These are phyloP conservation scores for Scytalidium lignicola DNA, from an alignment of 2,329 filamentous ascomycete genomes.

Conservation along the genomic window DNA sequence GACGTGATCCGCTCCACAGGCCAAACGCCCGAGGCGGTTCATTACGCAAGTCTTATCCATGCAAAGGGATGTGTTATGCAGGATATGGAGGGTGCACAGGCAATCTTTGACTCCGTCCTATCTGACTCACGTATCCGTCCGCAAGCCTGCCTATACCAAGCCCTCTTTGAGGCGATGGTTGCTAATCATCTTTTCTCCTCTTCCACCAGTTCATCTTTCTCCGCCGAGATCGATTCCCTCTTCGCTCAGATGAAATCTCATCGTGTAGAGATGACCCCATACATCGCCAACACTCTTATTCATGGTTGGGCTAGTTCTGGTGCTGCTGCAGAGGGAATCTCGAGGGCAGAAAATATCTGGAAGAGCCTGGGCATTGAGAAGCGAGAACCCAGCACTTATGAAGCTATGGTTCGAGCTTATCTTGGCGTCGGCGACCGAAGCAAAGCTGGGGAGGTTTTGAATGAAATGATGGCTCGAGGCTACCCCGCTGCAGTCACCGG, in stretches of 20 bases:
- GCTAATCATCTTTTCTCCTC: constrained; percentile 80
- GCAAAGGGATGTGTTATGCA: constrained; percentile 92
- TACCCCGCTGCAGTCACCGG: constrained; percentile 89
- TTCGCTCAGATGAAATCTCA: constrained; percentile 70
- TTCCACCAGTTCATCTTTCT: constrained; percentile 45
- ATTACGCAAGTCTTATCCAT: constrained; percentile 94
- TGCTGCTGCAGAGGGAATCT: constrained; percentile 65
- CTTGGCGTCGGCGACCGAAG: constrained; percentile 77
- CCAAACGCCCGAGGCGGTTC: constrained; percentile 79
- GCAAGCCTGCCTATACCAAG: constrained; percentile 88
- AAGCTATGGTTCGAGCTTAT: constrained; percentile 95
- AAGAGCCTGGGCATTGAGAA: constrained; percentile 69
- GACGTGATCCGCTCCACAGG: constrained; percentile 70
- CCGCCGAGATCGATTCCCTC: constrained; percentile 47
- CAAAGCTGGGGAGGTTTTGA: constrained; percentile 71
- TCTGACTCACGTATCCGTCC: constrained; percentile 60
- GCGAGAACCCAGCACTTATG: constrained; percentile 95
- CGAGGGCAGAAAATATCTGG: constrained; percentile 75
- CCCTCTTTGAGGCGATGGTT: constrained; percentile 94
- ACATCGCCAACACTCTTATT: constrained; percentile 97
- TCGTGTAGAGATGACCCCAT: constrained; percentile 82
- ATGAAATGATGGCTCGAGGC: constrained; percentile 84
- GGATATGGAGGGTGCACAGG: constrained; percentile 78
- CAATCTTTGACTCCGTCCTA: constrained; percentile 77
- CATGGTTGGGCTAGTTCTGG: constrained; percentile 77